These are phyloP conservation scores for Penicillium concentricum DNA, from an alignment of 2,329 filamentous ascomycete species.

Conservation along the genomic window DNA sequence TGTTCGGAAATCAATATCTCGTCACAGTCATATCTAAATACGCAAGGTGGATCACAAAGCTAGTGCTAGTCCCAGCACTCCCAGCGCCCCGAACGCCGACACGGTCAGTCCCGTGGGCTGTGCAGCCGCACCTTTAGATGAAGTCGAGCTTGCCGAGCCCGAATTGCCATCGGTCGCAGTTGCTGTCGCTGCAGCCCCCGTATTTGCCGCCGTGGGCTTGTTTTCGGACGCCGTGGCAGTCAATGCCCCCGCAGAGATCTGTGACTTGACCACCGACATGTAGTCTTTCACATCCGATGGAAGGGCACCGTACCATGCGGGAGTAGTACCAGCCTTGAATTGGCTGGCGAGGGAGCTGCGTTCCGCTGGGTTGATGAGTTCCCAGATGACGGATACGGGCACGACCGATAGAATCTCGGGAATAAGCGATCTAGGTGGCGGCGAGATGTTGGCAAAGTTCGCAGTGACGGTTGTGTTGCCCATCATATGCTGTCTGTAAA, in stretches of 20 bases:
- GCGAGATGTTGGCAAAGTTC: conserved; percentile 33
- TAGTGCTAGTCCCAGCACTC: conserved; percentile 24
- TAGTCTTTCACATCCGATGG: conserved; percentile 35
- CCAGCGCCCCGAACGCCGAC: conserved; percentile 23
- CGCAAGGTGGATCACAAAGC: conserved; percentile 16
- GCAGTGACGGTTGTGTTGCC: conserved; percentile 24
- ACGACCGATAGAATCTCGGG: conserved; percentile 32
- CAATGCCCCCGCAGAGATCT: conserved; percentile 29
- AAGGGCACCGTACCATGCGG: conserved; percentile 32
- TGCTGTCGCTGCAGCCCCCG: conserved; percentile 7
- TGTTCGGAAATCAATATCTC: not conserved
- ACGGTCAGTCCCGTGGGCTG: conserved; percentile 19
- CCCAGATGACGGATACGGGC: conserved; percentile 30
- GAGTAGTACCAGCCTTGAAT: conserved; percentile 33
- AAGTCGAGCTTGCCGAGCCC: conserved; percentile 15
- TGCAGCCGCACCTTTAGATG: conserved; percentile 9
- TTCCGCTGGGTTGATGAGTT: conserved; percentile 29
- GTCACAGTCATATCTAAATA: conserved; percentile 4
- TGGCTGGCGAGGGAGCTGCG: conserved; percentile 33
- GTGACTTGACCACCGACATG: conserved; percentile 30
- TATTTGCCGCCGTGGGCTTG: conserved; percentile 11
- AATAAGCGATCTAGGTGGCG: conserved; percentile 32
- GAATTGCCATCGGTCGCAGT: conserved; percentile 7
- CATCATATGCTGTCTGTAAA: conserved; percentile 12
- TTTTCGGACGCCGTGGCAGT: conserved; percentile 25